Evolutionary conservation across 2,329 filamentous ascomycete species (phyloP), one percentile per base, ranked within the genome.

Genomic region (Fusarium bactridioides): DNA sequence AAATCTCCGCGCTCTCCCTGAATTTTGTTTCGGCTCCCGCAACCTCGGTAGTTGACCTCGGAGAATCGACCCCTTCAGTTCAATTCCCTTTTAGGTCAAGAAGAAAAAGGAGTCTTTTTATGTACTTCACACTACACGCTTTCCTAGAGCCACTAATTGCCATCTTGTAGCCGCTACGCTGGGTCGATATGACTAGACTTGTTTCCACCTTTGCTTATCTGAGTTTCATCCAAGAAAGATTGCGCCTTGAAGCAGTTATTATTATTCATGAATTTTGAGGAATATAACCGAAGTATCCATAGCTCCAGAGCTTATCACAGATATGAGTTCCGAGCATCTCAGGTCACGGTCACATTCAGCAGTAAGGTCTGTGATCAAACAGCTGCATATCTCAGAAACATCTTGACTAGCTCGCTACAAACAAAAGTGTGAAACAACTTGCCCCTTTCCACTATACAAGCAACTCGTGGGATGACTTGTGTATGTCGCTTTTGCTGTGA

Each of bases 1-100:
- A 48, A 54, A 54, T 40, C 13, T 40, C 51, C 51, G 51, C 35
- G 18, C 35, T 29, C 51, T 54, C 51, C 51, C 51, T 54, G 10
- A 29, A 19, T 1, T 27, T 29, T 54, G 35, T 29, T 9, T 40
- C 35, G 35, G 50, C 13, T 54, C 25, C 35, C 8, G 13, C 18
- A 13, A 29, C 3, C 5, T 7, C 10, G 9, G 19, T 10, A 40
- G 21, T 25, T 4, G n/a, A 21, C 10, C 13, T 10, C 19, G 13
- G 13, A 29, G 6, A 40, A 18, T 10, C 3, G 3, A 29, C 50
- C 35, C 35, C 16, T 38, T 16, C n/a, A 21, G 6, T 11, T n/a
- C 7, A 27, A 9, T 38, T 10, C 13, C 33, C 18, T 18, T 25
- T 11, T 15, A n/a, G 33, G 18, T 1, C 3, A 27, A 4, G 35